A percentile compares a stretch with the other conserved stretches of the same genome.
phyloP scores from a whole-genome alignment of 352 stramenopile genomes.

The Pythium oligandrum region DNA sequence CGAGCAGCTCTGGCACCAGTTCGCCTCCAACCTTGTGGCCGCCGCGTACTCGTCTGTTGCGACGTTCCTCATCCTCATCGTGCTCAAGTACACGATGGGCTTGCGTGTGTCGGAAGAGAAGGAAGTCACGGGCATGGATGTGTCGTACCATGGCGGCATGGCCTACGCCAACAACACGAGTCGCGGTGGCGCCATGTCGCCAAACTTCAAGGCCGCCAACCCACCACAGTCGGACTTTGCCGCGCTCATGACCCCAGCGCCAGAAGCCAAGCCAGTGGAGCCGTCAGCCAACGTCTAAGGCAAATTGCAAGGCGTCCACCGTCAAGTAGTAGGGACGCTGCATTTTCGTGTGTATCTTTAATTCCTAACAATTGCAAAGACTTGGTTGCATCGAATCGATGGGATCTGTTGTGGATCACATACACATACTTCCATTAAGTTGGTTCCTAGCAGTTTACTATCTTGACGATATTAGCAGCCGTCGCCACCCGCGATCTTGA shows the following conservation, averaged over 20 bases:
- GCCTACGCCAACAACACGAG: constrained; percentile 50
- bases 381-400: too few relatives aligned
- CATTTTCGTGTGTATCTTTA: too few relatives aligned
- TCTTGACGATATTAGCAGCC: constrained; percentile 3
- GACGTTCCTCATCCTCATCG: constrained; percentile 65
- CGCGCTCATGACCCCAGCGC: constrained; percentile 25
- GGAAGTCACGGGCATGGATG: constrained; percentile 72
- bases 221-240: constrained; percentile 26
- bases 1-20: constrained; percentile 44
- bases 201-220: constrained; percentile 30
- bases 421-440: too few relatives aligned
- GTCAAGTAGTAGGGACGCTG: too few relatives aligned
- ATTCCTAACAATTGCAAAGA: too few relatives aligned
- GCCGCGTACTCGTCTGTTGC: constrained; percentile 60
- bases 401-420: too few relatives aligned
- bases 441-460: too few relatives aligned
- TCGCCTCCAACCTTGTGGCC: constrained; percentile 49
- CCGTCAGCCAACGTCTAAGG: too few relatives aligned
- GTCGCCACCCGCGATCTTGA: constrained; percentile 13
- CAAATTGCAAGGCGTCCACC: too few relatives aligned
- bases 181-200: constrained; percentile 22
- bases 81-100: constrained; percentile 66
- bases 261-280: background rate
- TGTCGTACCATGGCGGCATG: constrained; percentile 69
- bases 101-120: constrained; percentile 74